Base-by-base conservation (phyloP, 2,329 filamentous ascomycete genomes). In the Penicillium sp. region DNA sequence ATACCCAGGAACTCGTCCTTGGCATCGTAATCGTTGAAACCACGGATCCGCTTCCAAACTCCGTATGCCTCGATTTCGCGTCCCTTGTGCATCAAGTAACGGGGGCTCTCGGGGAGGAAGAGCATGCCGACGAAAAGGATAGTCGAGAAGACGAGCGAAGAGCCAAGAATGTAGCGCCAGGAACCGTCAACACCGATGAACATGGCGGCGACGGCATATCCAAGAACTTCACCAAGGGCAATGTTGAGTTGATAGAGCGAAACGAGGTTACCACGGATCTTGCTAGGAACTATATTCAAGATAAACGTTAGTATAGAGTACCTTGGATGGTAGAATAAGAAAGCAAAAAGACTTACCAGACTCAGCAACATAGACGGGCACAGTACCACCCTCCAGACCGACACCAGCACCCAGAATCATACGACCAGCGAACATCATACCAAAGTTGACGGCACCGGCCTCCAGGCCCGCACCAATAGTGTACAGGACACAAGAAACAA, bases 241-340 rank as follows among this genome's bases (percentile, higher is more conserved):
- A 91, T 91, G 74, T 89, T 90, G 73, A 90, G 84, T 68, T 91
- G 89, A 70, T 90, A 91, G 0, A 90, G 77, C 0, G 87, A 90
- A 1, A 91, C 88, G 49, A 91, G 74, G 70, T 90, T 90, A 63
- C 88, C 88, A 65, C 88, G 84, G 24, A 89, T 80, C 57, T 79
- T 81, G 31, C 84, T 80, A 64, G 88, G 86, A 44, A 90, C 88
- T 66, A 48, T 21, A 48, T 39, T 22, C 26, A 41, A 35, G 14
- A 22, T 14, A 10, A 13, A 24, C 8, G 9, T 48, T n/a, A 19
- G 24, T 48, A 52, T 9, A 19, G 19, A 21, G 33, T 14, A 7
- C 19, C 19, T 41, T 13, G 21, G 19, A 21, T 3, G 44, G 39
- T 4, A 45, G 22, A 4, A 4, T 2, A 26, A 19, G 27, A 37